Evolutionary conservation across 2,329 filamentous ascomycete species (phyloP).

Genomic region (Neonectria punicea): DNA sequence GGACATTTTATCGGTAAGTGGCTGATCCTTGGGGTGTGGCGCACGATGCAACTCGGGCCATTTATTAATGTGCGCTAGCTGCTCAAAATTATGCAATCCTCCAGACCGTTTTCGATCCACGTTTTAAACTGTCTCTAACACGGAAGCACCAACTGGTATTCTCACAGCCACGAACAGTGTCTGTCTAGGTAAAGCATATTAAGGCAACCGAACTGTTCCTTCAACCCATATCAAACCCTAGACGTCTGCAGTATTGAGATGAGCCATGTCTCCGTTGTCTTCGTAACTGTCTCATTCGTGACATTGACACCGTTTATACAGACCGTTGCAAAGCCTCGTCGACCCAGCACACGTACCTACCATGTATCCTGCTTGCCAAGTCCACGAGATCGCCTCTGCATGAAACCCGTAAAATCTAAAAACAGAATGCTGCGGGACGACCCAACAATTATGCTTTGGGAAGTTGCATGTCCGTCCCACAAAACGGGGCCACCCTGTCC

Average conservation of each 20-base stretch:
- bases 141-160: not conserved
- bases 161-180: not conserved
- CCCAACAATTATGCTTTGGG: not conserved
- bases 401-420: not conserved
- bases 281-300: not conserved
- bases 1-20: not conserved
- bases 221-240: not conserved
- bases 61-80: too few species aligned
- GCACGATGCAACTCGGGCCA: too few species aligned
- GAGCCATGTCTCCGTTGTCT: not conserved
- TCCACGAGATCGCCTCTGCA: not conserved
- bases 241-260: not conserved
- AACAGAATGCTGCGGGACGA: not conserved
- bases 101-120: not conserved
- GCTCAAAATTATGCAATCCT: not conserved
- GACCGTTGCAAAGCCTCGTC: not conserved
- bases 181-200: too few species aligned
- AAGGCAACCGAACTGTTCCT: too few species aligned
- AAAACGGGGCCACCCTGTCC: not conserved
- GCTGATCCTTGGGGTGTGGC: not conserved
- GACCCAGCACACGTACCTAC: not conserved
- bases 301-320: not conserved
- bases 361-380: not conserved
- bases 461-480: not conserved
- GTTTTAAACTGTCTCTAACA: not conserved